Conservation (phyloP, 2,329 filamentous ascomycete species). For the Geosmithia morbida region DNA sequence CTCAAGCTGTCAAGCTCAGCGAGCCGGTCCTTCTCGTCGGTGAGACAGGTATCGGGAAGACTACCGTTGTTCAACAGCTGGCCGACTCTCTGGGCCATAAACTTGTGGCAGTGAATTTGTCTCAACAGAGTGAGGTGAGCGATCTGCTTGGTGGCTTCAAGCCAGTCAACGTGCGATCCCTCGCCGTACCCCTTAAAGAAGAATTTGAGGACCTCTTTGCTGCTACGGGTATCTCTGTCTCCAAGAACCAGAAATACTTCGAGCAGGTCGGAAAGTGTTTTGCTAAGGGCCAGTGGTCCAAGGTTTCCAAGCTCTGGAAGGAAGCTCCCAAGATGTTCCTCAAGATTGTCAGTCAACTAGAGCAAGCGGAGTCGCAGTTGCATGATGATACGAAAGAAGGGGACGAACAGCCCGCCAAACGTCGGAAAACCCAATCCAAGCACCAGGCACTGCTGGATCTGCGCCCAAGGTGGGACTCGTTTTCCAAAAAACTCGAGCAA, state of each 20-base stretch:
- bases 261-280: constrained; percentile 68
- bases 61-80: constrained; percentile 86
- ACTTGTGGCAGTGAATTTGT: constrained; percentile 86
- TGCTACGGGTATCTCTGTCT: constrained; percentile 69
- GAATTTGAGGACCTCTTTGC: constrained; percentile 86
- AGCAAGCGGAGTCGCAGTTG: constrained; percentile 25
- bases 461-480: constrained; percentile 62
- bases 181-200: constrained; percentile 82
- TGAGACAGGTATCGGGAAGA: constrained; percentile 97
- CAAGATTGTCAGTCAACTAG: constrained; percentile 45
- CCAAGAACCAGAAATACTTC: constrained; percentile 78
- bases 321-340: constrained; percentile 83
- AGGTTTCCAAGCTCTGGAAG: constrained; percentile 72
- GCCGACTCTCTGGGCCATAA: constrained; percentile 74
- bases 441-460: constrained; percentile 46
- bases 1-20: constrained; percentile 65
- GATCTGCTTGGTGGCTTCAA: constrained; percentile 95
- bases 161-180: constrained; percentile 76
- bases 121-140: constrained; percentile 94
- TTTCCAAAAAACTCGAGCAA: constrained; percentile 58
- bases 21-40: constrained; percentile 92
- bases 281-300: constrained; percentile 74
- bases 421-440: constrained; percentile 50
- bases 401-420: constrained; percentile 51
- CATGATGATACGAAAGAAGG: constrained; percentile 17